phyloP scores from a whole-genome alignment of 2,329 filamentous ascomycete species.

The Fusarium sp. region DNA sequence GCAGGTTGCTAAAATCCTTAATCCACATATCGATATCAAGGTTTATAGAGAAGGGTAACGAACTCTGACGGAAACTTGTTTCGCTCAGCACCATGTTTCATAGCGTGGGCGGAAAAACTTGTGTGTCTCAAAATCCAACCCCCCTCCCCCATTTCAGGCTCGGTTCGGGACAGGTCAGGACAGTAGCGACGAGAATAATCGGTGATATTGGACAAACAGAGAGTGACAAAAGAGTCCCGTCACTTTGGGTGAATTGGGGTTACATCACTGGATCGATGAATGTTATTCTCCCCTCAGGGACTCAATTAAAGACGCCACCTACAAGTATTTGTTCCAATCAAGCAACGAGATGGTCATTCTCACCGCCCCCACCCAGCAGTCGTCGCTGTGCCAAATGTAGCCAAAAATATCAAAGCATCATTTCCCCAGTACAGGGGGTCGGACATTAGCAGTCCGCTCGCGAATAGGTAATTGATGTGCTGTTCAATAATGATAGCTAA shows the following conservation, averaged over 20 bases:
- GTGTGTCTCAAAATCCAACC: constrained; percentile 9
- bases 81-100: constrained; percentile 28
- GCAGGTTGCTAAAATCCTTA: background rate
- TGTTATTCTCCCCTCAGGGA: background rate
- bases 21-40: background rate
- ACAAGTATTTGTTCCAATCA: constrained; percentile 26
- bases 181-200: constrained; percentile 14
- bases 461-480: background rate
- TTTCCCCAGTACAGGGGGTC: constrained; percentile 26
- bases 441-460: constrained; percentile 19
- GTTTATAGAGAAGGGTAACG: constrained; percentile 8
- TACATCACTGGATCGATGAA: constrained; percentile 30
- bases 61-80: constrained; percentile 12
- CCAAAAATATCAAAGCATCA: constrained; percentile 35
- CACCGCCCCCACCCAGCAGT: constrained; percentile 16
- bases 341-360: background rate
- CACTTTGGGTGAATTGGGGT: constrained; percentile 12
- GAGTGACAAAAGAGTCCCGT: constrained; percentile 22
- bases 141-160: background rate
- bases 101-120: constrained; percentile 13
- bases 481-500: constrained; percentile 7
- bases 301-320: constrained; percentile 20
- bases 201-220: constrained; percentile 18
- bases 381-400: background rate
- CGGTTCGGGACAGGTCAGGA: background rate